These are phyloP conservation scores for Tephrocybe sp. DNA, from an alignment of 768 basidiomycete species.

Conservation along the genomic window DNA sequence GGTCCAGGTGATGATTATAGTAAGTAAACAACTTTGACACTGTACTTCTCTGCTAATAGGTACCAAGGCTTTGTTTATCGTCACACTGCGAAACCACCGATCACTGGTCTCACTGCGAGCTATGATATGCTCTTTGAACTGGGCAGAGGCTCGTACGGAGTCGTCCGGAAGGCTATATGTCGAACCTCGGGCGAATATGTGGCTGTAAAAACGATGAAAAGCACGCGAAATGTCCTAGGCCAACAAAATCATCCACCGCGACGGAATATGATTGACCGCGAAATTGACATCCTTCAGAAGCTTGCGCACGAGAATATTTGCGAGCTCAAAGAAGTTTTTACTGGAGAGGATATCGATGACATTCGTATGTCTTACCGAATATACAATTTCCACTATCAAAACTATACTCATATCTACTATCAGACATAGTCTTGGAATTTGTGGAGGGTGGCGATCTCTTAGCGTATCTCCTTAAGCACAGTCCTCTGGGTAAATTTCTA, in stretches of 20 bases:
- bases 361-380: constrained; percentile 45
- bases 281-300: constrained; percentile 75
- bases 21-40: too few species aligned
- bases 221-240: constrained; percentile 37
- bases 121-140: constrained; percentile 72
- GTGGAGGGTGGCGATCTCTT: constrained; percentile 88
- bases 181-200: constrained; percentile 68
- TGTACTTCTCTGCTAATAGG: background rate
- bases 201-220: constrained; percentile 87
- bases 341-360: constrained; percentile 51
- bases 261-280: constrained; percentile 52
- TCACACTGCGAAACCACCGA: constrained; percentile 50
- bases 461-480: constrained; percentile 63
- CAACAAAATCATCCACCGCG: constrained; percentile 21
- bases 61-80: constrained; percentile 69
- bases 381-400: constrained; percentile 18
- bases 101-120: constrained; percentile 54
- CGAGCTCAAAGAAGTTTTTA: constrained; percentile 72
- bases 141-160: constrained; percentile 90
- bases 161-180: constrained; percentile 80
- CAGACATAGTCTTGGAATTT: constrained; percentile 81
- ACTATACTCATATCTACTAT: constrained; percentile 15
- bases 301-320: constrained; percentile 85
- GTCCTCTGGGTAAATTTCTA: constrained; percentile 56
- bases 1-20: constrained; percentile 77